Evolutionary conservation across 2,329 filamentous ascomycete genomes (phyloP).

Genomic region (Arthrobotrys sphaeroides): DNA sequence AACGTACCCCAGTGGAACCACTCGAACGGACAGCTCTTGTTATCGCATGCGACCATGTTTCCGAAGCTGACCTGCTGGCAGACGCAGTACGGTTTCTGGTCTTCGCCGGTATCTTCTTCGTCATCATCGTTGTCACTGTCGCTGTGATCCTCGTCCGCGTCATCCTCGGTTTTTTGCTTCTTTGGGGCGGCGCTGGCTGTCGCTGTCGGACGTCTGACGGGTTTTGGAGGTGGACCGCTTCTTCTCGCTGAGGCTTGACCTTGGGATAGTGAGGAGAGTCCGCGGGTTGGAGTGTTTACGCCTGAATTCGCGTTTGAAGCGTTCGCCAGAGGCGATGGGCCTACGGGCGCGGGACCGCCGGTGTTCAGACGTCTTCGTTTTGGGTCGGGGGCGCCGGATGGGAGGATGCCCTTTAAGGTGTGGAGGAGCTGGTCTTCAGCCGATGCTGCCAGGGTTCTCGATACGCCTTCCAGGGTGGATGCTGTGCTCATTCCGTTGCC

Average conservation of each 20-base stretch:
- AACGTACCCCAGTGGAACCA: conserved; percentile 73
- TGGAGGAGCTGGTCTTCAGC: conserved; percentile 43
- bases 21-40: conserved; percentile 80
- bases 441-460: conserved; percentile 41
- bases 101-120: conserved; percentile 77
- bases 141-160: conserved; percentile 50
- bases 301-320: conserved; percentile 44
- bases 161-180: conserved; percentile 46
- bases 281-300: conserved; percentile 43
- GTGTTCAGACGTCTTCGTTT: conserved; percentile 43
- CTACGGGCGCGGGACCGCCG: conserved; percentile 35
- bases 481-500: conserved; percentile 43
- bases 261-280: conserved; percentile 24
- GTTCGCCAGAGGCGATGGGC: conserved; percentile 46
- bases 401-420: conserved; percentile 31
- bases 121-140: conserved; percentile 63
- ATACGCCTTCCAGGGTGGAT: conserved; percentile 38
- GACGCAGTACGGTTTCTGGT: conserved; percentile 80
- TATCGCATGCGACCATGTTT: conserved; percentile 90
- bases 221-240: conserved; percentile 43
- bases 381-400: conserved; percentile 19
- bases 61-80: conserved; percentile 86
- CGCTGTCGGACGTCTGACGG: conserved; percentile 31
- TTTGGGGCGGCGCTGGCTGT: conserved; percentile 24
- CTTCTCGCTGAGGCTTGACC: conserved; percentile 23